Conservation (phyloP, 441 rosid species). For the Aquilaria agallochum region DNA sequence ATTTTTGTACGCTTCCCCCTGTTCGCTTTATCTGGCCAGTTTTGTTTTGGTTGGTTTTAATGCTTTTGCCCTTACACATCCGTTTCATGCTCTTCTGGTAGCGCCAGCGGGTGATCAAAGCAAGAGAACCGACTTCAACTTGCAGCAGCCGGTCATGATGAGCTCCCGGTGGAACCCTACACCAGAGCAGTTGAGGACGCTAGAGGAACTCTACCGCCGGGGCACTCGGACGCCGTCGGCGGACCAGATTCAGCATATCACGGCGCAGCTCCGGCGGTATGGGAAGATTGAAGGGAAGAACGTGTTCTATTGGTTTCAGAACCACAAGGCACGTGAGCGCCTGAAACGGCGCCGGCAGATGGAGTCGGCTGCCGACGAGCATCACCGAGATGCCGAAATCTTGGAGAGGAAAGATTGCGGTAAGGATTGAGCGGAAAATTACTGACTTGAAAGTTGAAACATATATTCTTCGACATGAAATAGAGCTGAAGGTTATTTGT, state of each 20-base stretch:
- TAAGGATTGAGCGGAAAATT: conserved; percentile 11
- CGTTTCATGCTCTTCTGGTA: conserved; percentile 7
- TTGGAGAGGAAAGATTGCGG: conserved; percentile 58
- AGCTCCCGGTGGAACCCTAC: conserved; percentile 99
- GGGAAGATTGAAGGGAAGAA: conserved; percentile 99
- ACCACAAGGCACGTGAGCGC: conserved; percentile 95
- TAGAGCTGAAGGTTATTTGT: too few species aligned
- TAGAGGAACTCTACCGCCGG: conserved; percentile 76
- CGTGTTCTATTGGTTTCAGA: conserved; percentile 98
- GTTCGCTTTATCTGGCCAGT: not conserved
- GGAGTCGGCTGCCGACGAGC: conserved; percentile 42
- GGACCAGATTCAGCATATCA: conserved; percentile 89
- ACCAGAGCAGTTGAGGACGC: conserved; percentile 82
- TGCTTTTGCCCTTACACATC: not conserved
- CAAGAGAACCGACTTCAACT: conserved; percentile 49
- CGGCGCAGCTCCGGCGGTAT: conserved; percentile 74
- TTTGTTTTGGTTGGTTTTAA: not conserved
- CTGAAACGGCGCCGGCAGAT: conserved; percentile 89
- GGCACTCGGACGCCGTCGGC: conserved; percentile 95
- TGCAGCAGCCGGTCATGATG: conserved; percentile 57
- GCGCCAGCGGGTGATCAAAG: conserved; percentile 49
- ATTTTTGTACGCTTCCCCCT: conserved; percentile 37
- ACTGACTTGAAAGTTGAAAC: too few species aligned
- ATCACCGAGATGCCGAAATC: conserved; percentile 25
- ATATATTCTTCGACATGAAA: too few species aligned